Conservation (phyloP, 225 moss, liverwort and hornwort genomes). For the Pseudisothecium myosuroides region DNA sequence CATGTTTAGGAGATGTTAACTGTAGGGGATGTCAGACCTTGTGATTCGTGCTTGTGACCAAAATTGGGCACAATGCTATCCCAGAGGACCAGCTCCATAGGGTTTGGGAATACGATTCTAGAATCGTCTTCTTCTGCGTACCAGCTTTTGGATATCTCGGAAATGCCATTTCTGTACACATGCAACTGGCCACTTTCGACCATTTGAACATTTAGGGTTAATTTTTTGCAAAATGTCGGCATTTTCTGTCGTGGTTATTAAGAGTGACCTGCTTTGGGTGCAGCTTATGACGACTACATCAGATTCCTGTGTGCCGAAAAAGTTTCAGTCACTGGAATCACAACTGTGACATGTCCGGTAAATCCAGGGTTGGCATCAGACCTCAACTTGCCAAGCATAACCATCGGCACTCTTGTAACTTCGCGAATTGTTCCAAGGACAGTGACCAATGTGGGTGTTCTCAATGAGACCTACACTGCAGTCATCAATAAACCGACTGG, state of each 20-base stretch:
- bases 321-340: conserved; percentile 7
- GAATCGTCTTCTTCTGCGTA: not conserved
- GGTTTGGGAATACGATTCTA: not conserved
- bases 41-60: not conserved
- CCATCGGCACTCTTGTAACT: conserved; percentile 2
- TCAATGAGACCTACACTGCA: conserved; percentile 15
- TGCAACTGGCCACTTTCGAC: too few relatives aligned
- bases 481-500: not conserved
- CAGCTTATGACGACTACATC: conserved; percentile 49
- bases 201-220: not conserved
- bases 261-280: not conserved
- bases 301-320: conserved; percentile 41
- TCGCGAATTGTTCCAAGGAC: conserved; percentile 17
- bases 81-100: not conserved
- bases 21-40: not conserved
- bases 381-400: conserved; percentile 39
- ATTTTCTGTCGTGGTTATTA: not conserved
- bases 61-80: not conserved
- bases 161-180: not conserved
- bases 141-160: not conserved
- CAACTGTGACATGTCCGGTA: not conserved
- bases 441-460: conserved; percentile 21
- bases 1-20: not conserved
- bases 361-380: conserved; percentile 22
- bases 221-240: not conserved